Evolutionary conservation across 768 basidiomycete species (phyloP), one percentile per base, ranked within the genome.

Genomic region (Suillus placidus): DNA sequence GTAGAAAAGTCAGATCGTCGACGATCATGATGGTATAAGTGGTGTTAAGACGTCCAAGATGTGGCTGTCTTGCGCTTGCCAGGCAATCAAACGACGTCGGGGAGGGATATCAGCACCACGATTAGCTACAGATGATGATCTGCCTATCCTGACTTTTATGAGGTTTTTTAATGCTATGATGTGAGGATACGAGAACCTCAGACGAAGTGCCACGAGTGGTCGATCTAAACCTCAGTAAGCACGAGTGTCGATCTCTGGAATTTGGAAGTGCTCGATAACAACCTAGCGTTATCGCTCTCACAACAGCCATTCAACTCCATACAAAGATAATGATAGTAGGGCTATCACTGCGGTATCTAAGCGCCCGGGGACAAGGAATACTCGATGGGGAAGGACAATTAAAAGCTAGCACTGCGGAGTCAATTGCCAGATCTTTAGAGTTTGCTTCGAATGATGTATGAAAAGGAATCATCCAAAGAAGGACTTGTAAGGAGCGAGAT

Each of bases 381-480:
- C 52, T 34, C 18, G 52, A 20, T 52, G 51, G 32, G 51, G 32
- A 34, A 34, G 18, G 16, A 6, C 16, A 32, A 38, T 38, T 5
- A 38, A 26, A 18, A 16, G 26, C 38, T 42, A 1, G 26, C 9
- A 18, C n/a, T 9, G 14, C 58, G 58, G 40, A 1, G 40, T 30
- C 30, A 60, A 60, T 60, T 10, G 14, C 5, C n/a, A 57, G 56
- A 54, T 20, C 2, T 20, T 32, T 3, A 7, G 1, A 13, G 14
- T 18, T 18, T 32, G 12, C 58, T 60, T 60, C 40, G 38, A 60
- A 60, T 60, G 58, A 60, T 60, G 58, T 60, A 60, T 60, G 58
- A 60, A 60, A 58, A 56, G 8, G 38, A 23, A 20, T 18, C 12
- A 6, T 43, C 26, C 30, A 58, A 40, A 58, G 38, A 58, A 40